phyloP scores from a whole-genome alignment of 2,329 filamentous ascomycete species.

The Aspergillus sp. region DNA sequence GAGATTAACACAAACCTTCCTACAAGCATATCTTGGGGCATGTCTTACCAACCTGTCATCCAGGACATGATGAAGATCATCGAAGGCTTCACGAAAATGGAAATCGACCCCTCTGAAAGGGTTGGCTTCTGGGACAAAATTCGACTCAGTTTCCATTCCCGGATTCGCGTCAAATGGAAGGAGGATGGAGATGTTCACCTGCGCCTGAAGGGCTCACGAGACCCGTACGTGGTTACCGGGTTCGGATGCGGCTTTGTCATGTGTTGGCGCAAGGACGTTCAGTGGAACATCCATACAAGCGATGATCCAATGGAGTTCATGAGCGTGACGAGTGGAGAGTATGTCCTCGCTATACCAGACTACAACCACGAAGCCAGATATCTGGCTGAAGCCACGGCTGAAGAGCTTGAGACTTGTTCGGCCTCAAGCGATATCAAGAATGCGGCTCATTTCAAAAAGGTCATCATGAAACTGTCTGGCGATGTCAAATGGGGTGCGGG shows the following conservation, averaged over 20 bases:
- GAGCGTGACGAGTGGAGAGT: conserved; percentile 93
- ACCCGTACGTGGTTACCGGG: conserved; percentile 91
- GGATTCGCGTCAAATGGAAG: conserved; percentile 87
- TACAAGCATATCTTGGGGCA: conserved; percentile 94
- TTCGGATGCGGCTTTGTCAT: conserved; percentile 94
- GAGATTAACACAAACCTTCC: conserved; percentile 92
- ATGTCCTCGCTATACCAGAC: conserved; percentile 91
- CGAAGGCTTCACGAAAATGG: conserved; percentile 95
- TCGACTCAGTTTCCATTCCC: conserved; percentile 88
- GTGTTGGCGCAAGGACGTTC: conserved; percentile 96
- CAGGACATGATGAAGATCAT: conserved; percentile 99
- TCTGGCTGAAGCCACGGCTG: conserved; percentile 49
- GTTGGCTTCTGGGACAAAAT: conserved; percentile 99
- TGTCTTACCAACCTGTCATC: conserved; percentile 95
- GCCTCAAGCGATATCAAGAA: conserved; percentile 69
- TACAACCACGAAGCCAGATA: conserved; percentile 85
- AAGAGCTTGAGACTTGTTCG: conserved; percentile 63
- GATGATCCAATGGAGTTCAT: conserved; percentile 92
- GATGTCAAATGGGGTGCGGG: conserved; percentile 93
- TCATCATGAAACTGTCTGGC: conserved; percentile 97
- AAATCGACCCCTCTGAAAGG: conserved; percentile 87
- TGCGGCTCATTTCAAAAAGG: conserved; percentile 92
- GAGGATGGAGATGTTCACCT: conserved; percentile 95
- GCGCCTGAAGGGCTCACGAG: conserved; percentile 82
- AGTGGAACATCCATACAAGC: conserved; percentile 80